Conservation (phyloP, 345 rosid genomes). For the Kandelia obovata region DNA sequence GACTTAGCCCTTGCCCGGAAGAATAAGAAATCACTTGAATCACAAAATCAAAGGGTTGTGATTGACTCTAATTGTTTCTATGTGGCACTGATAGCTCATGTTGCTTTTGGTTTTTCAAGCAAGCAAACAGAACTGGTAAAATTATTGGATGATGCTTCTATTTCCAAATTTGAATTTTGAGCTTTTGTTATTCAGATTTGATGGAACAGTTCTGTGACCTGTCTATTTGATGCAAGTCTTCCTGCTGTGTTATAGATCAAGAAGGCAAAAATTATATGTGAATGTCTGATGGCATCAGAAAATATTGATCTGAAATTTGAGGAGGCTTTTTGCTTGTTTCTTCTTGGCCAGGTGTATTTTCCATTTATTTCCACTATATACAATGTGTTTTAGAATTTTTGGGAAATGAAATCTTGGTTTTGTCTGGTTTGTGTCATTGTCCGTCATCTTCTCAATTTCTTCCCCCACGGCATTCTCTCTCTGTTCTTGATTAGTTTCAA, state of each 20-base stretch:
- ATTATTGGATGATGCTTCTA: slow-evolving; percentile 19
- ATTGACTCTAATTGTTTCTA: slow-evolving; percentile 79
- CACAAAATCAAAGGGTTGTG: slow-evolving; percentile 86
- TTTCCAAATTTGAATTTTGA: not conserved
- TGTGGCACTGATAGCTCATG: slow-evolving; percentile 66
- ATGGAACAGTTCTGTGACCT: not conserved
- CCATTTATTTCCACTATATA: not conserved
- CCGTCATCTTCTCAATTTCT: not conserved
- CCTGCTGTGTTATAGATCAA: slow-evolving; percentile 48
- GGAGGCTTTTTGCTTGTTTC: slow-evolving; percentile 73
- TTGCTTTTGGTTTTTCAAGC: slow-evolving; percentile 83
- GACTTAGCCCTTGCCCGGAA: slow-evolving; percentile 59
- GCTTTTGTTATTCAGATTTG: not conserved
- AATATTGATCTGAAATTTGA: slow-evolving; percentile 86
- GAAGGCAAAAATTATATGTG: slow-evolving; percentile 71
- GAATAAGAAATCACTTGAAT: slow-evolving; percentile 89
- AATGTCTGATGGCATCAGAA: slow-evolving; percentile 80
- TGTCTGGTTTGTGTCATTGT: not conserved
- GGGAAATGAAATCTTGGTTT: not conserved
- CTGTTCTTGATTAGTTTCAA: not conserved
- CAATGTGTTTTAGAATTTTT: slow-evolving; percentile 10
- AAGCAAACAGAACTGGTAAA: slow-evolving; percentile 76
- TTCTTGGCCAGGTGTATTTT: slow-evolving; percentile 73
- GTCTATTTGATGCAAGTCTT: slow-evolving; percentile 20
- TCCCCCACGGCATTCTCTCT: not conserved